Base-by-base conservation (phyloP, 2,329 filamentous ascomycete genomes). In the Trichoderma sp. region DNA sequence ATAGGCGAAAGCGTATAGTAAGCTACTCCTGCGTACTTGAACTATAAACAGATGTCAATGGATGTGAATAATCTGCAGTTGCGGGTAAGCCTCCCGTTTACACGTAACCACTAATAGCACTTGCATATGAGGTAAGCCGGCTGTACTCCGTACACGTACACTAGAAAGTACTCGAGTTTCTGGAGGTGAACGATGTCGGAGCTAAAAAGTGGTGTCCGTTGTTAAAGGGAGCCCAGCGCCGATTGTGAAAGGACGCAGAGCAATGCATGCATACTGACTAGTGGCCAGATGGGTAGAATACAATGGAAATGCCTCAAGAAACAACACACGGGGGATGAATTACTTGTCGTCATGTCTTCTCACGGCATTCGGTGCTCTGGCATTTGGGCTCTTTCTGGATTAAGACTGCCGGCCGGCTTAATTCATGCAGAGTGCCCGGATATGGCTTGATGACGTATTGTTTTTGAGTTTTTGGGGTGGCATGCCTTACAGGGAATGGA, bases 71-170 rank as follows among this genome's bases (percentile, higher is more conserved):
- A n/a, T 31, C 29, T 18, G n/a, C 27, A 38, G 27, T 14, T 29
- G 45, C 66, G 59, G 31, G 68, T 71, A 71, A 71, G 68, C 53
- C 33, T 16, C 56, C 68, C 56, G 35, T 50, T 63, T 71, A 45
- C 68, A 72, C 69, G 67, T 71, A 71, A 71, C 59, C 56, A 59
- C 53, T 62, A 45, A 45, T n/a, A 71, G 8, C 18, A 45, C n/a
- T 6, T 31, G 67, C 21, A 35, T 60, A 3, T 45, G 53, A 62
- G 35, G 33, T 62, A 62, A 71, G 67, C 53, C 27, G 35, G 45
- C 50, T n/a, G 66, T 35, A 18, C 35, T 38, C 35, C 12, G 35
- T 38, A 38, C 35, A 38, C 35, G 14, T 38, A 38, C 12, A 38
- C 35, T 38, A 14, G 12, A 38, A 41, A 9, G 24, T 66, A 66